Evolutionary conservation across 805 yeast species (phyloP), one percentile per base, ranked within the genome.

Genomic region (Kurtzmaniella fragi): DNA sequence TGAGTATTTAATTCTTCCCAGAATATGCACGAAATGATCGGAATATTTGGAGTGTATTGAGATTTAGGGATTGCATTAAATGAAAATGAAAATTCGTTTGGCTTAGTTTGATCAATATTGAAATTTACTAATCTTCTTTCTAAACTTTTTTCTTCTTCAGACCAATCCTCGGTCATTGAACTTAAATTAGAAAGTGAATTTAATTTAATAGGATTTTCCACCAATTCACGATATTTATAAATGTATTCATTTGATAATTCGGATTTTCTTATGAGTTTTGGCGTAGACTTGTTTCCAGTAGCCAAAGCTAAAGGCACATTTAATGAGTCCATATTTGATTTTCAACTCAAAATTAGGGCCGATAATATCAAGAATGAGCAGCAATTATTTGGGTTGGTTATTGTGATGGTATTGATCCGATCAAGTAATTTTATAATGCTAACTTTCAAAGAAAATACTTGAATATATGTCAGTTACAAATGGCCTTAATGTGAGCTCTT

Each of bases 11-110:
- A 59, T 34, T 71, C 77, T 31, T 61, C 57, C 80, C 84, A 78
- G 52, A 65, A 69, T 26, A 81, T 78, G 52, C 88, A 82, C 14
- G 79, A 71, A 14, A 80, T 67, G 13, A 77, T 73, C 6, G 77
- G 70, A 36, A 62, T 62, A 4, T 66, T 63, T 50, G 31, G 57
- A 39, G 51, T 70, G 64, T 34, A 71, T 53, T 45, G 61, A 51
- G 25, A 58, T 56, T 31, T 56, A 35, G 31, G 64, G 4, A 61
- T 61, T 2, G 75, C 61, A 27, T 54, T 46, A 43, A 73, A 70
- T 16, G 58, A 52, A 27, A 75, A 62, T 14, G 40, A 32, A 34
- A 46, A 62, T 41, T 43, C 71, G 45, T 45, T 62, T 48, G 38
- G 61, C 45, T 37, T 58, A 52, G 51, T 47, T 41, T 66, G 70